Evolutionary conservation across 2,329 filamentous ascomycete species (phyloP).

Genomic region (Nigrospora osmanthi): DNA sequence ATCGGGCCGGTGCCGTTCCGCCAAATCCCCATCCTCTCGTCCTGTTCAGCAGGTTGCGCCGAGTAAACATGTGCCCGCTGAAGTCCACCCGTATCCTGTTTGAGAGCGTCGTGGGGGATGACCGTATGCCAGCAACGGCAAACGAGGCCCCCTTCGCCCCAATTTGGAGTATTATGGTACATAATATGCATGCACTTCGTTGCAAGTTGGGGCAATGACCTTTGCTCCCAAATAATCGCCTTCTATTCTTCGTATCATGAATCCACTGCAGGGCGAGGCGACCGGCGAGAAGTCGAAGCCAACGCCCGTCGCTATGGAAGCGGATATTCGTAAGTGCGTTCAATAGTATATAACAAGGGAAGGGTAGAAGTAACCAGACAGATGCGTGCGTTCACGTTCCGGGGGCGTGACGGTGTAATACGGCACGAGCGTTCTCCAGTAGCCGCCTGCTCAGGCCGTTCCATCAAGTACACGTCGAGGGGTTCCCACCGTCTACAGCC

Average conservation of each 20-base stretch:
- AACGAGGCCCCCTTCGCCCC: background rate
- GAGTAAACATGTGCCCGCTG: too few species aligned
- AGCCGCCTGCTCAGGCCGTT: background rate
- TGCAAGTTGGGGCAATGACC: background rate
- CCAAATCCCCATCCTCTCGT: too few species aligned
- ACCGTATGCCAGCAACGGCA: too few species aligned
- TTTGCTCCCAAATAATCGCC: background rate
- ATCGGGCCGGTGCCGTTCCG: too few species aligned
- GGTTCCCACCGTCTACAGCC: background rate
- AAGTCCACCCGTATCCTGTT: too few species aligned
- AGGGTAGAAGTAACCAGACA: background rate
- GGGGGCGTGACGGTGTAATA: background rate
- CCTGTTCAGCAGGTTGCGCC: too few species aligned
- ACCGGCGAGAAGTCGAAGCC: background rate
- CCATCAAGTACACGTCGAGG: background rate
- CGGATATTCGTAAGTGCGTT: background rate
- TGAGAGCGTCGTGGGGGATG: too few species aligned
- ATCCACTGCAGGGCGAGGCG: background rate
- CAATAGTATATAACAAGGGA: slow-evolving; percentile 1
- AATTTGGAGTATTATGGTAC: background rate
- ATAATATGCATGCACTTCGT: background rate
- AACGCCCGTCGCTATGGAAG: background rate
- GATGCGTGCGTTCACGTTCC: background rate
- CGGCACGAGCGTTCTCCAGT: background rate
- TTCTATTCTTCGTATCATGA: background rate